A percentile compares a stretch with the other conserved stretches of the same genome.
phyloP scores from a whole-genome alignment of 2,329 filamentous ascomycete genomes.

The Neopestalotiopsis rosae region DNA sequence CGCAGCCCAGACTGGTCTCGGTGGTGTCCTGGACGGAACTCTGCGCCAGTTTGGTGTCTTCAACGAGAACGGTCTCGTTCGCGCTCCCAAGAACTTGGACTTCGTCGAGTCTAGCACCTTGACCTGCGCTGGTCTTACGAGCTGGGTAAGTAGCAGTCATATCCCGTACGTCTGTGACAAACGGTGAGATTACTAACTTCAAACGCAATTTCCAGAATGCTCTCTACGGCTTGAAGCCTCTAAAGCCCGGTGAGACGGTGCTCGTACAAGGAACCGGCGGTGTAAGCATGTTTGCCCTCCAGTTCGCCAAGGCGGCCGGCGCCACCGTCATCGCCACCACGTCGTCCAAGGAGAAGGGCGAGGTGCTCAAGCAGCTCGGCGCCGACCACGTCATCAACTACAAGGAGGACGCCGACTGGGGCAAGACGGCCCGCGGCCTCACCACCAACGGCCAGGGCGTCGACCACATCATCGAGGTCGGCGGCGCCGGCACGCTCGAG shows the following conservation, averaged over 20 bases:
- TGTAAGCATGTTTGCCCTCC: constrained; percentile 70
- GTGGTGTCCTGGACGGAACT: constrained; percentile 70
- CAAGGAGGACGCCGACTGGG: constrained; percentile 51
- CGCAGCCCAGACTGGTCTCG: constrained; percentile 61
- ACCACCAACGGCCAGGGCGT: constrained; percentile 49
- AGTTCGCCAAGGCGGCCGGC: constrained; percentile 55
- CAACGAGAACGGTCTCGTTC: constrained; percentile 64
- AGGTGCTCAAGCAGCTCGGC: constrained; percentile 49
- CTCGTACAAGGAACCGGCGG: constrained; percentile 75
- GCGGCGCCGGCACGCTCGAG: constrained; percentile 47
- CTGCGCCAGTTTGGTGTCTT: constrained; percentile 61
- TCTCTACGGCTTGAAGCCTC: constrained; percentile 48
- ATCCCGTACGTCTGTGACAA: constrained; percentile 45
- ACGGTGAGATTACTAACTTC: not conserved
- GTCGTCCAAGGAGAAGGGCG: constrained; percentile 48
- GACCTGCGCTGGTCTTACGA: constrained; percentile 65
- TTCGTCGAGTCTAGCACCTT: constrained; percentile 61
- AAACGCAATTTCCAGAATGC: not conserved
- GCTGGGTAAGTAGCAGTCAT: constrained; percentile 59
- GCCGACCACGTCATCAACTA: constrained; percentile 58
- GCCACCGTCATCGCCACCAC: constrained; percentile 56
- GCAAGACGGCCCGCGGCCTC: constrained; percentile 47
- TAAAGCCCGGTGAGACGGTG: constrained; percentile 62
- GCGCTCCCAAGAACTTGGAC: constrained; percentile 60
- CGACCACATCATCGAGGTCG: constrained; percentile 55